Percentiles rank a stretch among this genome's conserved stretches.
These are phyloP conservation scores for Pisolithus orientalis DNA, from an alignment of 768 basidiomycete species.

Conservation along the genomic window DNA sequence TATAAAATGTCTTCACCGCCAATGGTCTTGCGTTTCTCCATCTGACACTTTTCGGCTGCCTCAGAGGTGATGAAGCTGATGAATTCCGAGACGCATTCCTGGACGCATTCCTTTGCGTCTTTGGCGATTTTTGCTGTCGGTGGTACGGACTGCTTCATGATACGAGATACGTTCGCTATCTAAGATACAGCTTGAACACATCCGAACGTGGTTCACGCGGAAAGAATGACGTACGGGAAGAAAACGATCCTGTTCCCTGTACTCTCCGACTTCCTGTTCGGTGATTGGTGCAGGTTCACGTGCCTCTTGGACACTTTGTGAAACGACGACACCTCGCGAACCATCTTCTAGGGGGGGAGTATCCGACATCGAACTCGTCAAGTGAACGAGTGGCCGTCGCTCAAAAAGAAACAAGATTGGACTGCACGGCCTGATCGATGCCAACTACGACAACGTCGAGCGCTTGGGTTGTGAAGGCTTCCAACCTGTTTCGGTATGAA, in stretches of 20 bases:
- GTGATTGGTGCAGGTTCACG: conserved; percentile 69
- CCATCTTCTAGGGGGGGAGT: conserved; percentile 38
- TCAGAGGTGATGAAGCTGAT: conserved; percentile 97
- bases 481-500: conserved; percentile 1
- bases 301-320: conserved; percentile 35
- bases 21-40: conserved; percentile 97
- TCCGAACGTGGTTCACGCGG: not conserved
- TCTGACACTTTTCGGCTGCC: conserved; percentile 89
- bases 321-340: conserved; percentile 11
- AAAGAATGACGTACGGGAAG: conserved; percentile 60
- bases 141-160: conserved; percentile 93
- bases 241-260: conserved; percentile 91
- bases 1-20: conserved; percentile 96
- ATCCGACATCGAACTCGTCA: conserved; percentile 21
- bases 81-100: conserved; percentile 98
- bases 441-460: not conserved
- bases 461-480: not conserved
- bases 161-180: conserved; percentile 98
- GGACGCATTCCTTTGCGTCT: conserved; percentile 97
- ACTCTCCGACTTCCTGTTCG: conserved; percentile 90
- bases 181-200: conserved; percentile 22
- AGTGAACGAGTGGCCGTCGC: too few relatives aligned
- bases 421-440: not conserved
- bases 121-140: conserved; percentile 92
- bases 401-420: too few relatives aligned